Conservation (phyloP, 1,139 yeast species). For the Magnusiomyces starmeri region DNA sequence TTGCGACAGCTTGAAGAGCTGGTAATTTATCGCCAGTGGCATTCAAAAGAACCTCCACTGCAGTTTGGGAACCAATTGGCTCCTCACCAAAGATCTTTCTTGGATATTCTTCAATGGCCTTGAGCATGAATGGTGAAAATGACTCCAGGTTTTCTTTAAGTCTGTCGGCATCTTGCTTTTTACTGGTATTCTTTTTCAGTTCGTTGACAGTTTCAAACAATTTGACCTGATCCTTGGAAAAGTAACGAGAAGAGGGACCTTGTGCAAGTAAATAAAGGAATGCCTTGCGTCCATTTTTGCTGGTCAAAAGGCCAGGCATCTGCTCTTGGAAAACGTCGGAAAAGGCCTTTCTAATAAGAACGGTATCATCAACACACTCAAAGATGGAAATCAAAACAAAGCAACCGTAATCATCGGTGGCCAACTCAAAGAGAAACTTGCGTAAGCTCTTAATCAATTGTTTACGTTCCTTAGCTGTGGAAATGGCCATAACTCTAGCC, state of each 20-base stretch:
- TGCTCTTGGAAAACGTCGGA: slow-evolving; percentile 49
- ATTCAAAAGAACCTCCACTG: slow-evolving; percentile 64
- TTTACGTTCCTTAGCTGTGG: slow-evolving; percentile 92
- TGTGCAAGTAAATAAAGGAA: slow-evolving; percentile 62
- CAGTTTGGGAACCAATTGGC: slow-evolving; percentile 76
- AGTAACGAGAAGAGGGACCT: slow-evolving; percentile 77
- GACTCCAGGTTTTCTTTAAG: slow-evolving; percentile 58
- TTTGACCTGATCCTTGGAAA: slow-evolving; percentile 60
- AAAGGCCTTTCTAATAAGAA: slow-evolving; percentile 67
- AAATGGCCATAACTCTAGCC: slow-evolving; percentile 64
- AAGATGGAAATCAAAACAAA: slow-evolving; percentile 69
- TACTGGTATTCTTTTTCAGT: slow-evolving; percentile 67
- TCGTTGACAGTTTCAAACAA: slow-evolving; percentile 55
- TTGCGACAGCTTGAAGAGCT: slow-evolving; percentile 55
- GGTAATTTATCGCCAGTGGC: slow-evolving; percentile 46
- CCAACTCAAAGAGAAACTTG: slow-evolving; percentile 63
- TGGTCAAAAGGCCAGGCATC: slow-evolving; percentile 52
- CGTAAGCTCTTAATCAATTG: slow-evolving; percentile 62
- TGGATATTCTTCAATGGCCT: slow-evolving; percentile 44
- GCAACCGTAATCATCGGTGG: slow-evolving; percentile 82
- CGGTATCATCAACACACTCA: slow-evolving; percentile 91
- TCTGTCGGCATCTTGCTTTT: slow-evolving; percentile 76
- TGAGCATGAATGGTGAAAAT: slow-evolving; percentile 61
- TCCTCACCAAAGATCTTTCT: slow-evolving; percentile 51
- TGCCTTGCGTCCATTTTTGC: slow-evolving; percentile 85